Evolutionary conservation across 2,329 filamentous ascomycete genomes (phyloP).

Genomic region (Exophiala phaeomuriformis): DNA sequence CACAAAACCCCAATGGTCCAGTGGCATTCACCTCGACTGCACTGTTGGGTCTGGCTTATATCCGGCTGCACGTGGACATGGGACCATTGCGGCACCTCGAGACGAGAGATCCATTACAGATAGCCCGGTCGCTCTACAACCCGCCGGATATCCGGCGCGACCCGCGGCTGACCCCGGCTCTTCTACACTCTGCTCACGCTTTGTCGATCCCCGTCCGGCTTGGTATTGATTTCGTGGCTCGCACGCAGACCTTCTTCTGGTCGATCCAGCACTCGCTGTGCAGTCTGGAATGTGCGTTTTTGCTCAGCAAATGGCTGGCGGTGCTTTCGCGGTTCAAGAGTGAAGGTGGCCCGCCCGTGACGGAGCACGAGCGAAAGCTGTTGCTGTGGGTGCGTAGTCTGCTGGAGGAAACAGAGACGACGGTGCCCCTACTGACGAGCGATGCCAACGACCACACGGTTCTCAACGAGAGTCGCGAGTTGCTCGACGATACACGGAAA

Average conservation of each 20-base stretch:
- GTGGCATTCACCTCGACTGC: conserved; percentile 48
- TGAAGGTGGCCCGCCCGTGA: conserved; percentile 35
- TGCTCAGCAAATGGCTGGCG: conserved; percentile 42
- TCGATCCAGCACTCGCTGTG: conserved; percentile 50
- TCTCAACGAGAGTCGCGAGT: conserved; percentile 30
- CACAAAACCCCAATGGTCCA: conserved; percentile 46
- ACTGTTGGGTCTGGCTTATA: conserved; percentile 42
- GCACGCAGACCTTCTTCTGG: conserved; percentile 50
- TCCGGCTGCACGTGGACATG: conserved; percentile 42
- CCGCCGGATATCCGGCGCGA: conserved; percentile 40
- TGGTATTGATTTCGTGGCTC: conserved; percentile 48
- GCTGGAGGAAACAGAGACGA: conserved; percentile 45
- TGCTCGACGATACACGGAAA: conserved; percentile 40
- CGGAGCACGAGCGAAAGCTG: conserved; percentile 42
- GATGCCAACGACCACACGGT: conserved; percentile 22
- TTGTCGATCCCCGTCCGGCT: conserved; percentile 49
- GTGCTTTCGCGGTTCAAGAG: conserved; percentile 38
- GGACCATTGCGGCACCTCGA: conserved; percentile 43
- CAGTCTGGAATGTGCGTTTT: conserved; percentile 48
- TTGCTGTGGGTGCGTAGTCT: conserved; percentile 44
- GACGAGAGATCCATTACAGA: conserved; percentile 41
- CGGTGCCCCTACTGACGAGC: conserved; percentile 28
- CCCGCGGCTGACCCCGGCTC: conserved; percentile 43
- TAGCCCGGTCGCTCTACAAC: conserved; percentile 41
- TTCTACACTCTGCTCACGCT: conserved; percentile 49